phyloP scores from a whole-genome alignment of 495 filamentous ascomycete species.

The Friedmanniomyces simplex region DNA sequence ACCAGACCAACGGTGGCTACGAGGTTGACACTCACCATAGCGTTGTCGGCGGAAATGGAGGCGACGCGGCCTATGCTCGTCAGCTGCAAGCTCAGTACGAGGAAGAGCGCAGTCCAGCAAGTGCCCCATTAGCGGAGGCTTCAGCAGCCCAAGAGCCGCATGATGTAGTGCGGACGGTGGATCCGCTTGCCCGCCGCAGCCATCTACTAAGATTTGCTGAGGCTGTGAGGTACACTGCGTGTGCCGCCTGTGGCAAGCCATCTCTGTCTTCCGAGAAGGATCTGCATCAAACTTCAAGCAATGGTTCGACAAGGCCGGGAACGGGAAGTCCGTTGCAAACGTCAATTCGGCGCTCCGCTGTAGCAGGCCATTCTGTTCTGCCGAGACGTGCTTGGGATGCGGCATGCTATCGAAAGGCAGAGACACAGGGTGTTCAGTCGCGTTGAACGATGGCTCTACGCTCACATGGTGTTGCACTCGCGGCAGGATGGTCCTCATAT shows the following conservation, averaged over 20 bases:
- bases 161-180: neutral
- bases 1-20: neutral
- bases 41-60: neutral
- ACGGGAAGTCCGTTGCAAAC: neutral
- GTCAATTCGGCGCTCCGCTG: neutral
- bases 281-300: neutral
- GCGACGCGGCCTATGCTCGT: neutral
- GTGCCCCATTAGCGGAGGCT: neutral
- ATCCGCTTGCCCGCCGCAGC: neutral
- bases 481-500: constrained; percentile 22
- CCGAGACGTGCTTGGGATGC: neutral
- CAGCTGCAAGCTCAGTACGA: neutral
- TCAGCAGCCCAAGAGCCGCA: neutral
- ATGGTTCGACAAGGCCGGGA: neutral
- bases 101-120: neutral
- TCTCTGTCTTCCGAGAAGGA: neutral
- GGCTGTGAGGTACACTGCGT: neutral
- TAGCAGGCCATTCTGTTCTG: neutral
- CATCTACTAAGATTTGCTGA: neutral
- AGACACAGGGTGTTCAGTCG: neutral
- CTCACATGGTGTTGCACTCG: constrained; percentile 22
- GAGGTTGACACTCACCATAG: neutral
- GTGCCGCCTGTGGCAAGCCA: neutral
- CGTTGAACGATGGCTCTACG: neutral
- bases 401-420: neutral